Conservation (phyloP, 306 rosid genomes). For the Heteromeles arbutifolia region DNA sequence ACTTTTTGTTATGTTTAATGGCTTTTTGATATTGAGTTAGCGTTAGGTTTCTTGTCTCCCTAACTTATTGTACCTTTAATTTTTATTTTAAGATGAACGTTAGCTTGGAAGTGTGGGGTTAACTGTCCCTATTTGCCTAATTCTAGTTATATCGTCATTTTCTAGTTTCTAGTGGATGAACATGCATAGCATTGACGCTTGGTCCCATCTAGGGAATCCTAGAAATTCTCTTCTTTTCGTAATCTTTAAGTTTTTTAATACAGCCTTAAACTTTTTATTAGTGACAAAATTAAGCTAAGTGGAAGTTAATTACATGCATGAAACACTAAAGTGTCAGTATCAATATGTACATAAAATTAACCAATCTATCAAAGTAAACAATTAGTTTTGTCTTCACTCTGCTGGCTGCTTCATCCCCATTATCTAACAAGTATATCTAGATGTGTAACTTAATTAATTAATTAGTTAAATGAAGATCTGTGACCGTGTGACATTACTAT, state of each 20-base stretch:
- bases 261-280: background rate
- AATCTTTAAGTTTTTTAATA: background rate
- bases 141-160: background rate
- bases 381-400: background rate
- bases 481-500: conserved; percentile 20
- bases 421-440: background rate
- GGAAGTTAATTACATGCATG: background rate
- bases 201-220: background rate
- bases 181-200: background rate
- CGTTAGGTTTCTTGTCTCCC: too few species aligned
- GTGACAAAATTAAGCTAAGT: background rate
- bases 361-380: background rate
- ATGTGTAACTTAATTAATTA: background rate
- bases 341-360: background rate
- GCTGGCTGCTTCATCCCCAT: background rate
- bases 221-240: background rate
- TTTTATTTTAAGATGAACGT: background rate
- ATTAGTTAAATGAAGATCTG: background rate
- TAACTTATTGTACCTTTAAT: too few species aligned
- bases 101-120: background rate
- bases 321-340: background rate
- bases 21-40: too few species aligned
- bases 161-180: background rate
- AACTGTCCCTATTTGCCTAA: background rate
- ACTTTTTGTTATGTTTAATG: too few species aligned